Conservation (phyloP, 116 monocot genomes). For the Zostera marina region DNA sequence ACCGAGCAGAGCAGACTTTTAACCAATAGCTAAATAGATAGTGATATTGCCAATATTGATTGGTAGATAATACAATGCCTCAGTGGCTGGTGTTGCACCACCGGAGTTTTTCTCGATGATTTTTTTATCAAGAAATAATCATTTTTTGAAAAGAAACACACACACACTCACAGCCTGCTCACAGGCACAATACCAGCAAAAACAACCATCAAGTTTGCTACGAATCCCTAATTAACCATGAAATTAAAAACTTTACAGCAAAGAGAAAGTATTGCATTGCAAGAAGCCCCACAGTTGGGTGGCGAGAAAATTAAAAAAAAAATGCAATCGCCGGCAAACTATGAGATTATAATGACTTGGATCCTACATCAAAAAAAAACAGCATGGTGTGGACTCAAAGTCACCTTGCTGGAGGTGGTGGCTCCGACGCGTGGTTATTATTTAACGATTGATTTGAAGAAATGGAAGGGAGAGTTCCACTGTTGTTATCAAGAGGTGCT, state of each 20-base stretch:
- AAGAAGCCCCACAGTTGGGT: background rate
- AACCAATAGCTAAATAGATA: too few relatives aligned
- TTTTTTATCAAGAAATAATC: too few relatives aligned
- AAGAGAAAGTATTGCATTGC: background rate
- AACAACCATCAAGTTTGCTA: background rate
- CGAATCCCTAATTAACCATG: background rate
- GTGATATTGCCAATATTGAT: too few relatives aligned
- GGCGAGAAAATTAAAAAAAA: conserved; percentile 7
- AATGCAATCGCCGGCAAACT: conserved; percentile 3
- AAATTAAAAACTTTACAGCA: conserved; percentile 1
- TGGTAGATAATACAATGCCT: too few relatives aligned
- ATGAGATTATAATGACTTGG: background rate
- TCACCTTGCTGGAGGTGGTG: conserved; percentile 50
- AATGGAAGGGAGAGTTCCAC: conserved; percentile 31
- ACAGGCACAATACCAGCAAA: too few relatives aligned
- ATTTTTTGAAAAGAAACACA: too few relatives aligned
- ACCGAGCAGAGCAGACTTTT: too few relatives aligned
- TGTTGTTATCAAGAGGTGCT: conserved; percentile 30
- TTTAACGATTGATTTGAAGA: conserved; percentile 38
- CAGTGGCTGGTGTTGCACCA: too few relatives aligned
- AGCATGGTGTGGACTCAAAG: background rate
- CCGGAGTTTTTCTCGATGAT: too few relatives aligned
- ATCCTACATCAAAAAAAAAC: conserved; percentile 3
- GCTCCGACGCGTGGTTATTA: conserved; percentile 54
- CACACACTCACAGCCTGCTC: too few relatives aligned